phyloP scores from a whole-genome alignment of 495 filamentous ascomycete genomes.

The Cercophora newfieldiana region DNA sequence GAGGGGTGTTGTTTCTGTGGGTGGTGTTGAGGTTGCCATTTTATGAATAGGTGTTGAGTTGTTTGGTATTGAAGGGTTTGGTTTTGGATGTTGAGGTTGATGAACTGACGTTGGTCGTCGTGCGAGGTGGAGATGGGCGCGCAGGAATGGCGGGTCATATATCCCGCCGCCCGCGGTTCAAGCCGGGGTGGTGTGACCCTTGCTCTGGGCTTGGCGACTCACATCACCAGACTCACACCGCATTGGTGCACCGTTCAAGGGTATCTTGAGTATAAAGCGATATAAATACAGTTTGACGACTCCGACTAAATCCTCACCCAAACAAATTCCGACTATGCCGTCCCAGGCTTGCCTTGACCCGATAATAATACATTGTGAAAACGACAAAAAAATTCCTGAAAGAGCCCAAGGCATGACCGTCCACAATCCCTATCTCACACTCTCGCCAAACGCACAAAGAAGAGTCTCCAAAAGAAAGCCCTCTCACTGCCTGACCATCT shows the following conservation, averaged over 20 bases:
- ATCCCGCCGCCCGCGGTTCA: background rate
- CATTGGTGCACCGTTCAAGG: no score
- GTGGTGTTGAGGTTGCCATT: background rate
- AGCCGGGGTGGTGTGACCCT: background rate
- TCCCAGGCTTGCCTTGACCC: no score
- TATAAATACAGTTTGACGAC: no score
- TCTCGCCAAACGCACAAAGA: background rate
- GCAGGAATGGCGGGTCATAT: background rate
- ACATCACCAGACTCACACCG: no score
- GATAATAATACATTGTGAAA: no score
- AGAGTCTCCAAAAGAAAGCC: no score
- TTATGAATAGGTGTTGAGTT: background rate
- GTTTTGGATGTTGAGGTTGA: background rate
- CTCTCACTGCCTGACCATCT: slow-evolving; percentile 10
- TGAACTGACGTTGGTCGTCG: no score
- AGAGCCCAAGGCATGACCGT: background rate
- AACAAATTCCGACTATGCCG: no score
- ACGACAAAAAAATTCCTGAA: background rate
- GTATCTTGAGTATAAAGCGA: no score
- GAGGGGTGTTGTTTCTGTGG: background rate
- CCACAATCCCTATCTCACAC: background rate
- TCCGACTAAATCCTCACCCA: no score
- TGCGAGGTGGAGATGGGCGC: background rate
- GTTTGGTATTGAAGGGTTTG: background rate
- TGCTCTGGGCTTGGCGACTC: no score